These are phyloP conservation scores for Naganishia sp. DNA, from an alignment of 1,284 basidiomycete genomes.

Conservation along the genomic window DNA sequence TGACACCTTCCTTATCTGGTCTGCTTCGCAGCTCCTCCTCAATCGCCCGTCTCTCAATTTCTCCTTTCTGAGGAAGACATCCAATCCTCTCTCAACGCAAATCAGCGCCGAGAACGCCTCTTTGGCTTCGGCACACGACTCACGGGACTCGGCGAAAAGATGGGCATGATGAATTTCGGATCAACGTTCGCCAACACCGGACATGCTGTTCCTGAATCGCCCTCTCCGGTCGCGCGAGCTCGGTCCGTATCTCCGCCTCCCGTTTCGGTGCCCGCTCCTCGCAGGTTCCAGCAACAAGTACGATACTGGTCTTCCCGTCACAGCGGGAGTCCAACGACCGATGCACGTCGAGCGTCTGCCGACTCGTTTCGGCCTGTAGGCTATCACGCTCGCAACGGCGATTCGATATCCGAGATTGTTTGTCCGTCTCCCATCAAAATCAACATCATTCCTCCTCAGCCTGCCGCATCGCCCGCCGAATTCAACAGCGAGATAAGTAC, in stretches of 20 bases:
- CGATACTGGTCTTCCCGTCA: neutral
- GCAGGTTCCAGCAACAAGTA: slow-evolving; percentile 6
- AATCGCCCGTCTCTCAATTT: slow-evolving; percentile 24
- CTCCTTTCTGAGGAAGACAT: slow-evolving; percentile 26
- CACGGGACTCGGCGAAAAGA: slow-evolving; percentile 25
- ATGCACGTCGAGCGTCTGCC: slow-evolving; percentile 13
- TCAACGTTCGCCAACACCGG: neutral
- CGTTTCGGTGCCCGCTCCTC: slow-evolving; percentile 13
- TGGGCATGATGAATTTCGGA: slow-evolving; percentile 24
- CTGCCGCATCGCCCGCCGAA: neutral
- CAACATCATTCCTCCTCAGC: slow-evolving; percentile 14
- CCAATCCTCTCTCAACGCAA: slow-evolving; percentile 22
- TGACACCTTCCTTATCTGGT: neutral
- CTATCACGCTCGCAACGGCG: neutral
- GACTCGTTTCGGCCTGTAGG: slow-evolving; percentile 19
- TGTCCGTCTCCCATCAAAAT: slow-evolving; percentile 17
- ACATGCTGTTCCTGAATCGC: slow-evolving; percentile 10
- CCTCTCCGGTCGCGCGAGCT: slow-evolving; percentile 3
- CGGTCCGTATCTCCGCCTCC: slow-evolving; percentile 24
- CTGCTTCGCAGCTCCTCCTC: slow-evolving; percentile 8
- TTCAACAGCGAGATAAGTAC: too few relatives aligned
- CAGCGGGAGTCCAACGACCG: slow-evolving; percentile 22
- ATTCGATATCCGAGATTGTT: neutral
- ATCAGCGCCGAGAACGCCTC: slow-evolving; percentile 21
- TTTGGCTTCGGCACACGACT: slow-evolving; percentile 16